Percentiles rank a stretch among this genome's conserved stretches.
phyloP scores from a whole-genome alignment of 345 rosid species.

The Raphanus raphanistrum region DNA sequence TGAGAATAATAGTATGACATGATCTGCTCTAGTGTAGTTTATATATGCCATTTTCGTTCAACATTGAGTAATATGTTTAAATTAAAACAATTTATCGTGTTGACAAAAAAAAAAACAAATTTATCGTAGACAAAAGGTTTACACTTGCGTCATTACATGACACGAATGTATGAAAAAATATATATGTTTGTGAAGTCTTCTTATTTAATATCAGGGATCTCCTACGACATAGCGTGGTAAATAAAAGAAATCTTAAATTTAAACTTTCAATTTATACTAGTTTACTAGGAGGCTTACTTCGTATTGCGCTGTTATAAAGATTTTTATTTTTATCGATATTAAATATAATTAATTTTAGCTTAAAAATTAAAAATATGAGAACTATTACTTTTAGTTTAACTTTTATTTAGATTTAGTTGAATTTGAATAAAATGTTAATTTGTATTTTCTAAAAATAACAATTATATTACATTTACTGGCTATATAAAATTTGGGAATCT shows the following conservation, averaged over 20 bases:
- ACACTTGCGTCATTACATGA: not conserved
- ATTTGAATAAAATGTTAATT: too few relatives aligned
- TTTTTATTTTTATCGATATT: too few relatives aligned
- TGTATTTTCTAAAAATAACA: too few relatives aligned
- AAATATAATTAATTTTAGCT: too few relatives aligned
- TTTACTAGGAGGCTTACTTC: too few relatives aligned
- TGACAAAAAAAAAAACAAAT: not conserved
- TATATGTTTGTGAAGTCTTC: not conserved
- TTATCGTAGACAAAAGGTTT: not conserved
- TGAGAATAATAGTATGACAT: not conserved
- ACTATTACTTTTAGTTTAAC: too few relatives aligned
- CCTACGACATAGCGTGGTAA: not conserved
- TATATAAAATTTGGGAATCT: too few relatives aligned
- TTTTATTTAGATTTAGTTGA: too few relatives aligned
- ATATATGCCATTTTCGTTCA: not conserved
- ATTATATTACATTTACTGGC: too few relatives aligned
- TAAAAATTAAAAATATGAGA: too few relatives aligned
- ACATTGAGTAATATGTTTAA: not conserved
- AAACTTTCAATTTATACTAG: not conserved
- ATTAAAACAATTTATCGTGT: not conserved
- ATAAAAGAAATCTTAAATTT: too few relatives aligned
- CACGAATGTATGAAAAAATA: not conserved
- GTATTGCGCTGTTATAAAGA: too few relatives aligned
- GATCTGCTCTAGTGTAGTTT: not conserved
- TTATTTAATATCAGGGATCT: not conserved